Percentiles rank a stretch among this genome's conserved stretches.
Evolutionary conservation across 768 basidiomycete genomes (phyloP).

Genomic region (Cystofilobasidium macerans): DNA sequence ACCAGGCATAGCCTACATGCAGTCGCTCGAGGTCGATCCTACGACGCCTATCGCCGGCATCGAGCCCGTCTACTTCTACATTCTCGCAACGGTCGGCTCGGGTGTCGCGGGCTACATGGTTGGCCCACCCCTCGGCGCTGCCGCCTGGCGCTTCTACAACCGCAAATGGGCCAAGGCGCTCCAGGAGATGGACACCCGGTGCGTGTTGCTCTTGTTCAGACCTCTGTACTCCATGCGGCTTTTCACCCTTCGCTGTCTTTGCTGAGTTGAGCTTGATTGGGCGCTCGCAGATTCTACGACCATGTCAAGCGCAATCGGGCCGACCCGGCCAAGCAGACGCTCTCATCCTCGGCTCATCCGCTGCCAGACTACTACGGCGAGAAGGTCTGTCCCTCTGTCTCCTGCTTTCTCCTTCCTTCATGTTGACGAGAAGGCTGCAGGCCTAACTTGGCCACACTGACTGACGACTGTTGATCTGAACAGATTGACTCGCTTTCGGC

Average conservation of each 20-base stretch:
- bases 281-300: neutral
- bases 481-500: neutral
- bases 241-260: neutral
- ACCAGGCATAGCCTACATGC: too few species aligned
- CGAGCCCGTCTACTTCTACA: neutral
- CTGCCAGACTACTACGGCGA: slow-evolving; percentile 51
- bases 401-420: slow-evolving; percentile 85
- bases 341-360: neutral
- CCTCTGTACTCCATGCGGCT: neutral
- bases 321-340: neutral
- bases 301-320: neutral
- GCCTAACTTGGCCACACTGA: too few species aligned
- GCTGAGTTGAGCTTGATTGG: neutral
- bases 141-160: neutral
- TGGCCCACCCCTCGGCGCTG: neutral
- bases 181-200: neutral
- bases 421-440: slow-evolving; percentile 75
- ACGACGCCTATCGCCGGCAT: neutral
- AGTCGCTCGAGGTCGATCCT: neutral
- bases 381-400: slow-evolving; percentile 81
- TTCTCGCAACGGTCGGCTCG: neutral
- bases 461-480: too few species aligned
- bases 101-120: neutral
- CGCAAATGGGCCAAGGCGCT: neutral
- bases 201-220: neutral